phyloP scores from a whole-genome alignment of 75 land plant species.

The Pinus tabuliformis region DNA sequence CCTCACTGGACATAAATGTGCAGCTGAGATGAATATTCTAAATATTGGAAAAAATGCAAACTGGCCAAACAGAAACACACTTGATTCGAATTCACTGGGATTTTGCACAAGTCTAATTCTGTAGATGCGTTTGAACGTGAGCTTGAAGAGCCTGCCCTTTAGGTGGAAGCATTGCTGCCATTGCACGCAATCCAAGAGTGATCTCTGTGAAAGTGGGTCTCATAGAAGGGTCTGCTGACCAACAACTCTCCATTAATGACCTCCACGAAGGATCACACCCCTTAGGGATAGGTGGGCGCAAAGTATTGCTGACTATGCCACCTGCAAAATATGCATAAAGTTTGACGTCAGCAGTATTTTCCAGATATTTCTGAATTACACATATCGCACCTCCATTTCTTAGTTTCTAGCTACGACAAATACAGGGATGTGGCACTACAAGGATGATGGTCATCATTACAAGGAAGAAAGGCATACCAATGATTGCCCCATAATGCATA shows the following conservation, averaged over 20 bases:
- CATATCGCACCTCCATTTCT: not conserved
- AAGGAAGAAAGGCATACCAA: slow-evolving; percentile 45
- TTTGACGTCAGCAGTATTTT: not conserved
- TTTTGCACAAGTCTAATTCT: no score
- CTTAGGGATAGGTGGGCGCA: slow-evolving; percentile 61
- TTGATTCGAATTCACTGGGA: no score
- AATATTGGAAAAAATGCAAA: no score
- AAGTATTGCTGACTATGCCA: slow-evolving; percentile 69
- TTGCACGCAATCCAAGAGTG: slow-evolving; percentile 38
- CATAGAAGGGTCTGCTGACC: slow-evolving; percentile 53
- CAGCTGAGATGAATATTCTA: no score
- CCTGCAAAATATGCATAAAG: slow-evolving; percentile 28
- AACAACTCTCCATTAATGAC: slow-evolving; percentile 65
- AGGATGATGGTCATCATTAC: not conserved
- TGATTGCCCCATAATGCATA: slow-evolving; percentile 94
- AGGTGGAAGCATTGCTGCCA: slow-evolving; percentile 30
- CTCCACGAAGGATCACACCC: slow-evolving; percentile 68
- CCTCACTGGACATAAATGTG: no score
- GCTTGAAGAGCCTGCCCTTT: slow-evolving; percentile 15
- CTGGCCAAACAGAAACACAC: no score
- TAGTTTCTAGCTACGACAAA: slow-evolving; percentile 2
- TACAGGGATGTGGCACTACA: not conserved
- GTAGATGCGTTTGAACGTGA: no score
- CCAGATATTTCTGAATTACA: not conserved
- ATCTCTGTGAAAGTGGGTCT: slow-evolving; percentile 73